Base-by-base conservation (phyloP, 2,329 filamentous ascomycete species). In the Trichoderma harzianum region DNA sequence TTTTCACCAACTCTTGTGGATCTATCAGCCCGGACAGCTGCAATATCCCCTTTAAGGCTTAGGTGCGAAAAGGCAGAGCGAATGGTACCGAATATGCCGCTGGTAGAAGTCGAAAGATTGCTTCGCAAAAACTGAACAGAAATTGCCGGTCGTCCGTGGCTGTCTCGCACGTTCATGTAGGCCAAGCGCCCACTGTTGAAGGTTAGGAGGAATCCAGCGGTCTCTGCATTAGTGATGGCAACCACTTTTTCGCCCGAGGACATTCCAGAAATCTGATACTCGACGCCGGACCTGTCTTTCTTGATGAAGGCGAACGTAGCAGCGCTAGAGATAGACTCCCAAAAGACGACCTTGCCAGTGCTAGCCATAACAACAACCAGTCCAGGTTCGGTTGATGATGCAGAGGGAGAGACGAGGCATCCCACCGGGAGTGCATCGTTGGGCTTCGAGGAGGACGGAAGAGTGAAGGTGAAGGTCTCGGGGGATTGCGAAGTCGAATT, bases 271-370 rank as follows among this genome's bases (percentile, higher is more conserved):
- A 97, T 89, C 3, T 84, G 84, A 60, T 93, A 90, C 77, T 97
- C 93, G 18, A 97, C 89, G 18, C 93, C 93, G 74, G 90, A 91
- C 75, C 92, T 90, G 77, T 93, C 92, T 79, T 97, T 92, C 75
- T 92, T 91, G 77, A 95, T 93, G 53, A 97, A 89, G 74, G 93
- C 93, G 70, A 97, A 87, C 1, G 93, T 94, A 51, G 94, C 93
- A 11, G 94, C 94, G 80, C 91, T 94, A 70, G 95, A 94, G 74
- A 98, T 93, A 51, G 94, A 97, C 80, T 98, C 96, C 94, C 96
- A 98, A 81, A 96, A 98, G 58, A 93, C 91, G 67, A 98, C 90
- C 80, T 91, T 95, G 67, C 96, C 96, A 63, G 87, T 94, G 21
- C 89, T 89, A 14, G 95, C 93, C 83, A 95, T 93, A 47, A 98